phyloP scores from a whole-genome alignment of 192 early-diverging fungal genomes.

The Chytriomyces sp. region DNA sequence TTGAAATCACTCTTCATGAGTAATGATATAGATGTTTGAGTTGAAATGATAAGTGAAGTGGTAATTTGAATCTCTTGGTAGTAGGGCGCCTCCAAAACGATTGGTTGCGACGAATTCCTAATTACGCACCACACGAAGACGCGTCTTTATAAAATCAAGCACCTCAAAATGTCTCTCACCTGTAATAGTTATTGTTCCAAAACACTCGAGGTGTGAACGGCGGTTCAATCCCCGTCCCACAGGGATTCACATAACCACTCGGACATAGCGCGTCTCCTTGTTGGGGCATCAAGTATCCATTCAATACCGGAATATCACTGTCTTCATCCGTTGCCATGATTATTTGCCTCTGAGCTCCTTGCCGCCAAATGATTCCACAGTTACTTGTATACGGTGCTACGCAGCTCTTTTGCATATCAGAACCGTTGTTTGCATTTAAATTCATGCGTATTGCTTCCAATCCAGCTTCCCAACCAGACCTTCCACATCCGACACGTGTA shows the following conservation, averaged over 20 bases:
- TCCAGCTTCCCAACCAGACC: conserved; percentile 39
- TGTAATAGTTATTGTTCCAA: conserved; percentile 3
- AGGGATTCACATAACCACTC: conserved; percentile 9
- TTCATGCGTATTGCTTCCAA: conserved; percentile 45
- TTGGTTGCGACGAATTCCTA: not conserved
- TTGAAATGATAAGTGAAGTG: conserved; percentile 16
- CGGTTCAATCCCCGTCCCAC: not conserved
- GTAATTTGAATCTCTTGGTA: conserved; percentile 32
- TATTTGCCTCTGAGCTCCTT: conserved; percentile 23
- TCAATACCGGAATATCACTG: conserved; percentile 33
- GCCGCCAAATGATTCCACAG: conserved; percentile 37
- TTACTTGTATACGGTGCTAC: not conserved
- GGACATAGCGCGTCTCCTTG: conserved; percentile 29
- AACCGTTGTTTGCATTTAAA: conserved; percentile 23
- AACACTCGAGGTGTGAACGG: not conserved
- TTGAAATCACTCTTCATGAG: conserved; percentile 36
- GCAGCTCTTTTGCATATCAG: conserved; percentile 18
- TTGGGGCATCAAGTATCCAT: conserved; percentile 13
- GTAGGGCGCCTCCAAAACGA: conserved; percentile 31
- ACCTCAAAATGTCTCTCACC: not conserved
- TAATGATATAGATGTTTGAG: conserved; percentile 20
- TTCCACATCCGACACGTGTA: conserved; percentile 9
- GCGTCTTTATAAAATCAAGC: conserved; percentile 9
- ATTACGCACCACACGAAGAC: no score
- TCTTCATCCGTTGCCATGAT: conserved; percentile 48